phyloP scores from a whole-genome alignment of 2,329 filamentous ascomycete genomes.

The Arthroderma sp. region DNA sequence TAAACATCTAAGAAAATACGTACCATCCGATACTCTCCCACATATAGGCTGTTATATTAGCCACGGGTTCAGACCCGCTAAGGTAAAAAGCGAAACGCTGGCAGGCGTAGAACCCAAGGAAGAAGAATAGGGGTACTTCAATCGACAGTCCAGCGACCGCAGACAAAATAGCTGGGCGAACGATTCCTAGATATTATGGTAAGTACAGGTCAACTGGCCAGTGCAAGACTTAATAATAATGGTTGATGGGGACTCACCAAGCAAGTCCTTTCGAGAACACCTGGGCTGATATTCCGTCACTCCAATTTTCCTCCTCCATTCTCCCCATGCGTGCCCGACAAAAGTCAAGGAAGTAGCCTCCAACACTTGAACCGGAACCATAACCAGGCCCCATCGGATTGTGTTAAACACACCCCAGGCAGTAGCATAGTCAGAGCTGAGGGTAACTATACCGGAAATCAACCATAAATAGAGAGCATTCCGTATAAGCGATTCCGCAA shows the following conservation, averaged over 20 bases:
- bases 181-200: slow-evolving; percentile 25
- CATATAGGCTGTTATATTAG: slow-evolving; percentile 51
- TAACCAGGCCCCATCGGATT: slow-evolving; percentile 60
- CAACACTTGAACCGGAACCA: slow-evolving; percentile 57
- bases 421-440: slow-evolving; percentile 54
- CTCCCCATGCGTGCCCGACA: slow-evolving; percentile 54
- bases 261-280: slow-evolving; percentile 21
- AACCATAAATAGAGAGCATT: slow-evolving; percentile 63
- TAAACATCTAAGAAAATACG: neutral
- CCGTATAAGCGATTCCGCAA: slow-evolving; percentile 51
- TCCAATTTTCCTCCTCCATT: slow-evolving; percentile 29
- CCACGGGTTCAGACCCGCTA: slow-evolving; percentile 43
- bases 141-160: slow-evolving; percentile 40
- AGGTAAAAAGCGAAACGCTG: slow-evolving; percentile 50
- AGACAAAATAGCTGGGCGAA: slow-evolving; percentile 42
- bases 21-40: slow-evolving; percentile 47
- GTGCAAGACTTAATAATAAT: neutral
- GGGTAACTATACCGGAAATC: slow-evolving; percentile 48
- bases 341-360: slow-evolving; percentile 54
- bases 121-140: slow-evolving; percentile 50
- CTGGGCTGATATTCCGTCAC: slow-evolving; percentile 16
- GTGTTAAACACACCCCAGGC: slow-evolving; percentile 64
- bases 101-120: slow-evolving; percentile 48
- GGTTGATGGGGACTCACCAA: slow-evolving; percentile 13
- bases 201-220: neutral